Base-by-base conservation (phyloP, 768 basidiomycete genomes). In the Kwoniella newhampshirensis region DNA sequence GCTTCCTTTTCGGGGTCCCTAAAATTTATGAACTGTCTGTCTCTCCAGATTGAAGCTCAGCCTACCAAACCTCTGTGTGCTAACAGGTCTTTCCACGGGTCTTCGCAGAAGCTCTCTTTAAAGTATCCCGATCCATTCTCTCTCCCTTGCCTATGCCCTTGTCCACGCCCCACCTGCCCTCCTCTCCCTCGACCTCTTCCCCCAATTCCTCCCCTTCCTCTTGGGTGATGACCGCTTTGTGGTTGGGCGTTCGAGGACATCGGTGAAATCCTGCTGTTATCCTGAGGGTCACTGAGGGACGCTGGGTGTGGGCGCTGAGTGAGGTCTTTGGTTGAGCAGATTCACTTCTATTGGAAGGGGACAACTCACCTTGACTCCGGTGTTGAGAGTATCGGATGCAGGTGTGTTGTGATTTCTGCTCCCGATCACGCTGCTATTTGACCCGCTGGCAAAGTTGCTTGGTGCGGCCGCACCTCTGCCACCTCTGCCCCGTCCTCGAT, bases 11-110 rank as follows among this genome's bases (percentile, higher is more conserved):
- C n/a, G n/a, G n/a, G n/a, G n/a, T n/a, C n/a, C n/a, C n/a, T n/a
- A n/a, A n/a, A n/a, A n/a, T n/a, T n/a, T n/a, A n/a, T n/a, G n/a
- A n/a, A n/a, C n/a, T 32, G 7, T 6, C 32, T 32, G 32, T 32
- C 32, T 13, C 6, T 13, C 32, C 32, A 32, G 6, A 32, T n/a
- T n/a, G n/a, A n/a, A n/a, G n/a, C n/a, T 32, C 32, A 32, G 7
- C 32, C 32, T 13, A 6, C 13, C 32, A 32, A 13, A 6, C 32
- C 32, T 32, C 54, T 15, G 13, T 35, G 15, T 15, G 21, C 32
- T 18, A 51, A 48, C 6, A 69, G 40, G 12, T 58, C 56, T 51
- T 63, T 58, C 67, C 67, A 69, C 25, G 67, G 67, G 50, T 69
- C 67, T 35, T 69, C 56, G 20, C 61, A 56, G 42, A 66, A 62